Percentiles rank a stretch among this genome's conserved stretches.
These are phyloP conservation scores for Boletus insuetus DNA, from an alignment of 768 basidiomycete species.

Conservation along the genomic window DNA sequence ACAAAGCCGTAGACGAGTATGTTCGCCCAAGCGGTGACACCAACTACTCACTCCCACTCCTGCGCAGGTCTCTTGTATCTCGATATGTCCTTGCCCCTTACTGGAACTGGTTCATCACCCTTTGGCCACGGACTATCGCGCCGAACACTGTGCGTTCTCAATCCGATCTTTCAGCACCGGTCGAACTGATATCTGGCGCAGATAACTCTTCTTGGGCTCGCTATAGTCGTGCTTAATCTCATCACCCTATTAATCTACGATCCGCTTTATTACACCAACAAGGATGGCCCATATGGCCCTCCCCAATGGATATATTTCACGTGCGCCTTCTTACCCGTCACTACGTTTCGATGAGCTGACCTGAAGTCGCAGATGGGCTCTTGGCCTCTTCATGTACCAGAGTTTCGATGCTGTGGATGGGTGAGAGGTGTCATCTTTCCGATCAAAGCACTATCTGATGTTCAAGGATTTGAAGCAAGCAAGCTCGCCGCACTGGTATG, in stretches of 20 bases:
- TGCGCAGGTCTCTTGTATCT: conserved; percentile 66
- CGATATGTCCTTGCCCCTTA: conserved; percentile 77
- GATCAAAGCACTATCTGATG: conserved; percentile 1
- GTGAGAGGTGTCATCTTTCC: conserved; percentile 37
- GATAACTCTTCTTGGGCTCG: conserved; percentile 88
- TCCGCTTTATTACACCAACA: conserved; percentile 68
- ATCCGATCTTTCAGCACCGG: not conserved
- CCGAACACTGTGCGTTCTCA: conserved; percentile 75
- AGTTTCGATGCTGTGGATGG: conserved; percentile 87
- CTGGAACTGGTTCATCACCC: conserved; percentile 89
- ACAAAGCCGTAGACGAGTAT: conserved; percentile 80
- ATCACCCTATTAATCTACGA: conserved; percentile 81
- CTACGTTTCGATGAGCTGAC: not conserved
- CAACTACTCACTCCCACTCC: not conserved
- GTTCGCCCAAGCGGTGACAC: not conserved
- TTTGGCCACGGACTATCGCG: conserved; percentile 82
- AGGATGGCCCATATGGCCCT: conserved; percentile 56
- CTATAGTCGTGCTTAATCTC: conserved; percentile 82
- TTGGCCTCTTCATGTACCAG: conserved; percentile 91
- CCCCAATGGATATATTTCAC: conserved; percentile 92
- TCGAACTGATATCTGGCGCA: conserved; percentile 29
- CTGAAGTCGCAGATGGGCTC: conserved; percentile 61
- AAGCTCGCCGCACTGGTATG: conserved; percentile 94
- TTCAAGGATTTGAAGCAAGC: conserved; percentile 57
- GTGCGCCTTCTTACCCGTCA: conserved; percentile 41